phyloP scores from a whole-genome alignment of 2,329 filamentous ascomycete species.

The Calonectria pteridis region DNA sequence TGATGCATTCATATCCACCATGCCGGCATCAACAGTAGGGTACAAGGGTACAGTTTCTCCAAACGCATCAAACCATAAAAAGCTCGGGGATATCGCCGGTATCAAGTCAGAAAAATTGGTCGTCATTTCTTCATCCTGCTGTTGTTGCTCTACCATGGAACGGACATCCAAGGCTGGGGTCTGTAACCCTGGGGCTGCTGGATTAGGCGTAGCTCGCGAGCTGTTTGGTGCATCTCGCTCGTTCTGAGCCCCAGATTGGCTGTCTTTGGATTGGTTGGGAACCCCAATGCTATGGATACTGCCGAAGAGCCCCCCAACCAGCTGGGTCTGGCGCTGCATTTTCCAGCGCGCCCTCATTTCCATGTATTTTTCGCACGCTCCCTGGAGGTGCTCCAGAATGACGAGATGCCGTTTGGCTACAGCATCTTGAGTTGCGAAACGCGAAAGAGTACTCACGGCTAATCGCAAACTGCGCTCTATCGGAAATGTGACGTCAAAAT shows the following conservation, averaged over 20 bases:
- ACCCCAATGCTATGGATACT: slow-evolving; percentile 40
- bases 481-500: slow-evolving; percentile 54
- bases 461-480: slow-evolving; percentile 43
- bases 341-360: slow-evolving; percentile 37
- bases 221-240: neutral
- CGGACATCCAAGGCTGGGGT: neutral
- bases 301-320: slow-evolving; percentile 41
- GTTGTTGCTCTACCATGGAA: neutral
- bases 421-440: slow-evolving; percentile 36
- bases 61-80: slow-evolving; percentile 44
- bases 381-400: slow-evolving; percentile 41
- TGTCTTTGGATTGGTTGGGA: slow-evolving; percentile 4
- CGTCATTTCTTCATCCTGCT: slow-evolving; percentile 26
- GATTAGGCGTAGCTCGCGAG: slow-evolving; percentile 7
- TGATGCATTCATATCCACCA: slow-evolving; percentile 26
- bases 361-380: slow-evolving; percentile 39
- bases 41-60: slow-evolving; percentile 43
- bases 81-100: slow-evolving; percentile 40
- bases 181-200: neutral
- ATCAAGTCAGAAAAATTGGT: slow-evolving; percentile 34
- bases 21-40: slow-evolving; percentile 41
- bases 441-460: slow-evolving; percentile 39
- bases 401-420: slow-evolving; percentile 40
- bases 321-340: slow-evolving; percentile 40
- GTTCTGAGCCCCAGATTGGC: neutral